These are phyloP conservation scores for Trichoderma atrobrunneum DNA, from an alignment of 2,329 filamentous ascomycete genomes.

Conservation along the genomic window DNA sequence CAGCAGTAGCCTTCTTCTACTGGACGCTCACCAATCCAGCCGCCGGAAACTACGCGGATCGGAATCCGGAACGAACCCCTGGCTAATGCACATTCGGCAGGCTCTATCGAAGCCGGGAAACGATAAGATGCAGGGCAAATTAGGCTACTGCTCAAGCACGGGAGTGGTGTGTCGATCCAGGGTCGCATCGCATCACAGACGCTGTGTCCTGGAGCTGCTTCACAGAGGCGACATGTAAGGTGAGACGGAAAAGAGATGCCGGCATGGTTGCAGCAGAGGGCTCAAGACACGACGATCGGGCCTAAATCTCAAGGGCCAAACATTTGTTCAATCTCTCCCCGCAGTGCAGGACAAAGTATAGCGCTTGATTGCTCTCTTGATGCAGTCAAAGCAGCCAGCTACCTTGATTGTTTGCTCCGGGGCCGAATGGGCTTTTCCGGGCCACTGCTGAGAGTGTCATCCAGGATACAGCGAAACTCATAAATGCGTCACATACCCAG, in stretches of 20 bases:
- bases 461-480: background rate
- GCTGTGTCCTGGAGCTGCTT: background rate
- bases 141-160: background rate
- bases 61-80: background rate
- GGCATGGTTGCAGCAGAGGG: background rate
- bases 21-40: background rate
- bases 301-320: background rate
- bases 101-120: background rate
- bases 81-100: background rate
- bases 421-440: background rate
- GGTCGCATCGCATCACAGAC: background rate
- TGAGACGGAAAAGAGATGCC: background rate
- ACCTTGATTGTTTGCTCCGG: rapidly evolving
- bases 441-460: background rate
- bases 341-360: background rate
- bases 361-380: background rate
- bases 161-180: background rate
- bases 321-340: no score
- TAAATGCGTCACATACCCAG: background rate
- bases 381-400: background rate
- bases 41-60: background rate
- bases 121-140: background rate
- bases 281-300: background rate
- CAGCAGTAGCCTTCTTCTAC: background rate
- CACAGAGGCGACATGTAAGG: background rate